Evolutionary conservation across 495 filamentous ascomycete genomes (phyloP), one percentile per base, ranked within the genome.

Genomic region (Rhizodiscina lignyota): DNA sequence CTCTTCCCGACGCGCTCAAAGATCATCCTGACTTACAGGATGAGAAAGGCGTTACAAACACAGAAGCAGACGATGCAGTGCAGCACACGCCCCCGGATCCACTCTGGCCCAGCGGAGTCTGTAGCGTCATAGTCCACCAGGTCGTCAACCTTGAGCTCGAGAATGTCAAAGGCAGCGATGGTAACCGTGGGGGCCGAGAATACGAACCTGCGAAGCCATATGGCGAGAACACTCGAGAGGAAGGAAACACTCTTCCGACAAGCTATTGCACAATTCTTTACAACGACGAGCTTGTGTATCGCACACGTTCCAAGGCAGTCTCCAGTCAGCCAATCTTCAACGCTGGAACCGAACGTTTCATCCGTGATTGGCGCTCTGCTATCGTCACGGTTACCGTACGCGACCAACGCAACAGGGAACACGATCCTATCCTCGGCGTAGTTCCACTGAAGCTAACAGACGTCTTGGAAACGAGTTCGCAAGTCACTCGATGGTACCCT

Each of bases 301-400:
- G 83, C 42, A 96, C 87, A 21, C 74, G 87, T 44, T 64, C 79
- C 16, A 94, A 96, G 59, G 84, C 82, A 18, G 75, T 92, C 10
- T 91, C 80, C 42, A 86, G 79, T 30, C 85, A 86, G 55, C 87
- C 87, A 6, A 94, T 94, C 42, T 96, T 92, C 62, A 92, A 94
- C 45, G 86, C 87, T 11, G 87, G 87, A 23, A 93, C 85, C 4
- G 87, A 96, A 50, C 69, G 81, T 2, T 96, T 96, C 46, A 66
- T 94, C n/a, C 74, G 87, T 10, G 87, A 96, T 52, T 96, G 87
- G 87, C 67, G 84, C 31, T 85, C 79, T 22, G 67, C 72, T 21
- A 76, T 94, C 32, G 70, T 93, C 23, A 93, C 84, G 0, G 66
- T 94, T 34, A 81, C 79, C 11, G 83, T 94, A 20, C 72, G 87